phyloP scores from a whole-genome alignment of 108 stramenopile species.

The Nitzschia sp. region DNA sequence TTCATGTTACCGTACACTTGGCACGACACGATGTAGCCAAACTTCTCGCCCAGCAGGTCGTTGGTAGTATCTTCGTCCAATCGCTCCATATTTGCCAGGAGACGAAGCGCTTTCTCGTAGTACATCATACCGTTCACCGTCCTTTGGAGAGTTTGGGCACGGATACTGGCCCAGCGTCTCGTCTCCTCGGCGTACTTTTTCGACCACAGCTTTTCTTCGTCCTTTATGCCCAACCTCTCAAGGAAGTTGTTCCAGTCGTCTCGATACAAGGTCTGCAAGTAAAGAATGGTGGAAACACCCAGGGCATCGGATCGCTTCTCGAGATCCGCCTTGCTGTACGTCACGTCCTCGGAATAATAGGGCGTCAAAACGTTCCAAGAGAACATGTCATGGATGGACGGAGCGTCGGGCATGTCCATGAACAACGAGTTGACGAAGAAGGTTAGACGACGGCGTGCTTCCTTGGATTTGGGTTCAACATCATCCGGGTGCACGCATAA shows the following conservation, averaged over 20 bases:
- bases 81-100: slow-evolving; percentile 93
- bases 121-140: slow-evolving; percentile 99
- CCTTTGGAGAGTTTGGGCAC: slow-evolving; percentile 94
- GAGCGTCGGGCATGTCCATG: slow-evolving; percentile 98
- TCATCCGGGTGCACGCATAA: slow-evolving; percentile 91
- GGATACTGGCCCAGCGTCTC: slow-evolving; percentile 95
- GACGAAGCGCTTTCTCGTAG: slow-evolving; percentile 93
- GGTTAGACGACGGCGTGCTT: slow-evolving; percentile 92
- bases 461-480: slow-evolving; percentile 95
- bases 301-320: slow-evolving; percentile 89
- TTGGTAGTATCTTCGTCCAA: slow-evolving; percentile 89
- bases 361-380: slow-evolving; percentile 97
- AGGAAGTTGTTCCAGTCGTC: slow-evolving; percentile 96
- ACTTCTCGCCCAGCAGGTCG: slow-evolving; percentile 93
- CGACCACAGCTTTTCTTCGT: slow-evolving; percentile 92
- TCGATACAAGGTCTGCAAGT: slow-evolving; percentile 94
- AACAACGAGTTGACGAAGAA: slow-evolving; percentile 98
- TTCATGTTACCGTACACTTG: slow-evolving; percentile 98
- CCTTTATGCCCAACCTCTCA: slow-evolving; percentile 82
- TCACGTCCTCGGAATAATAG: slow-evolving; percentile 96
- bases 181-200: slow-evolving; percentile 88
- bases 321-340: slow-evolving; percentile 90
- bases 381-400: slow-evolving; percentile 94
- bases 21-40: slow-evolving; percentile 96
- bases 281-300: slow-evolving; percentile 94